phyloP scores from a whole-genome alignment of 306 rosid genomes.

The Sicyos baderoa region DNA sequence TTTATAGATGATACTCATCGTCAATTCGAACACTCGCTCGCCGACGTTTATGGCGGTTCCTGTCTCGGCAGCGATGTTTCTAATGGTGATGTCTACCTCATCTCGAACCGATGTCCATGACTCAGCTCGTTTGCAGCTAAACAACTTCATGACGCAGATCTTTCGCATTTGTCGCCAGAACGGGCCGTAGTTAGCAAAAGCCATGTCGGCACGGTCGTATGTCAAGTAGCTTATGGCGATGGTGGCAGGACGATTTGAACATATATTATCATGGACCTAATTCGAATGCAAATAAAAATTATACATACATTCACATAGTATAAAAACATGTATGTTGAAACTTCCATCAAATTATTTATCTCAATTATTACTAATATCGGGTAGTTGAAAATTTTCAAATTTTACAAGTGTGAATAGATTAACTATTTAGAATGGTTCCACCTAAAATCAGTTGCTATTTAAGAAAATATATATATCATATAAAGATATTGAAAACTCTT shows the following conservation, averaged over 20 bases:
- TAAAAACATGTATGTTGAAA: too few relatives aligned
- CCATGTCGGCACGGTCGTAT: conserved; percentile 31
- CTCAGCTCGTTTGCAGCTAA: conserved; percentile 79
- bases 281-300: background rate
- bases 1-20: conserved; percentile 55
- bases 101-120: background rate
- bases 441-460: too few relatives aligned
- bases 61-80: background rate
- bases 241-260: conserved; percentile 6
- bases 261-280: background rate
- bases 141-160: conserved; percentile 76
- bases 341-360: too few relatives aligned
- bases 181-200: conserved; percentile 87
- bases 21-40: conserved; percentile 55
- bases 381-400: too few relatives aligned
- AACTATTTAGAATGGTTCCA: too few relatives aligned
- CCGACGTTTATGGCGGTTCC: conserved; percentile 52
- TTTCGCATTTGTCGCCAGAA: conserved; percentile 94
- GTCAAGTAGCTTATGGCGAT: conserved; percentile 53
- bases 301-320: too few relatives aligned
- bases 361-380: too few relatives aligned
- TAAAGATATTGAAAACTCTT: too few relatives aligned
- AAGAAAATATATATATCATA: too few relatives aligned
- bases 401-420: too few relatives aligned
- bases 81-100: background rate